These are phyloP conservation scores for Malus hybrid DNA, from an alignment of 331 rosid species.

Conservation along the genomic window DNA sequence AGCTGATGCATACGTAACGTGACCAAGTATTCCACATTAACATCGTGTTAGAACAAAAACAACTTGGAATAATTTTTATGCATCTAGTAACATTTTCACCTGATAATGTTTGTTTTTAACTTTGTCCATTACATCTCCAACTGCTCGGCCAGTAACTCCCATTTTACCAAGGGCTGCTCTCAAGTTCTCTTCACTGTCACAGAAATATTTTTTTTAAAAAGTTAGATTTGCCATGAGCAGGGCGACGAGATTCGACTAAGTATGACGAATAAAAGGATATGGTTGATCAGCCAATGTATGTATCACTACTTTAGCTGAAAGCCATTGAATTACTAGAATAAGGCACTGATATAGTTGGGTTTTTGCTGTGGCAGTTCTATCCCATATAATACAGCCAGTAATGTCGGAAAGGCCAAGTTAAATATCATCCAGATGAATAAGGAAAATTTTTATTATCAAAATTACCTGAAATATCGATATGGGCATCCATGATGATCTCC, in stretches of 20 bases:
- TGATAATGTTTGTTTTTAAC: conserved; percentile 84
- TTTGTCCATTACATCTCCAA: conserved; percentile 76
- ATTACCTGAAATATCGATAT: conserved; percentile 90
- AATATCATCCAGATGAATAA: background rate
- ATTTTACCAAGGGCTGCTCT: conserved; percentile 80
- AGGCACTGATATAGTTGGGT: background rate
- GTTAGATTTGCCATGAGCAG: background rate
- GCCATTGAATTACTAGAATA: background rate
- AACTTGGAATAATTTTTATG: conserved; percentile 9
- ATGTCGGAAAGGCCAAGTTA: background rate
- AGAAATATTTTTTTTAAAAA: background rate
- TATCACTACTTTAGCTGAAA: conserved; percentile 4
- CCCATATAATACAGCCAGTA: background rate
- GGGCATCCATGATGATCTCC: conserved; percentile 99
- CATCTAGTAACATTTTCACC: conserved; percentile 23
- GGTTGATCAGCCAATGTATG: background rate
- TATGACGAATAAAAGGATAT: background rate
- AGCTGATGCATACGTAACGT: conserved; percentile 39
- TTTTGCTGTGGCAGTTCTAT: background rate
- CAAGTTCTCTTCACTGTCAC: conserved; percentile 76
- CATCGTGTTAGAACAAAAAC: background rate
- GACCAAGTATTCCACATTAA: conserved; percentile 10
- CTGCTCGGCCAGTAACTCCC: conserved; percentile 67
- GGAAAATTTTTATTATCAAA: conserved; percentile 5
- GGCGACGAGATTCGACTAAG: background rate